Percentiles rank a stretch among this genome's conserved stretches.
These are phyloP conservation scores for Coemansia sp. DNA, from an alignment of 192 early-diverging fungal species.

Conservation along the genomic window DNA sequence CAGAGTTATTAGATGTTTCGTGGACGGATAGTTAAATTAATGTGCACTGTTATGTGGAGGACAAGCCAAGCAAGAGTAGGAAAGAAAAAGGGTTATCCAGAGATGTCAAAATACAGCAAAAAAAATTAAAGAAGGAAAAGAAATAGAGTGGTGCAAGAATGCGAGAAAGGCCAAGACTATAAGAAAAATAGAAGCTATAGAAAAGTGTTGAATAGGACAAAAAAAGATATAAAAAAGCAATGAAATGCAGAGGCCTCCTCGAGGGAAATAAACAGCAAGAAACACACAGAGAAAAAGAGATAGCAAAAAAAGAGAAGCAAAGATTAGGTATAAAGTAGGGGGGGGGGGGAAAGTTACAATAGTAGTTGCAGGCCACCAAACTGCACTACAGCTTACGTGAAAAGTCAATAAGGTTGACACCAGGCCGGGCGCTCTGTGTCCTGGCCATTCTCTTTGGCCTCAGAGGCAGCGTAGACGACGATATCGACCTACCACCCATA, in stretches of 20 bases:
- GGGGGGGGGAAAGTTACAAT: no score
- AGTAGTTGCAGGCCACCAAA: no score
- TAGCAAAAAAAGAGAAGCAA: not conserved
- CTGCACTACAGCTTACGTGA: constrained; percentile 2
- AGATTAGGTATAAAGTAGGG: not conserved
- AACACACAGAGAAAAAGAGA: not conserved
- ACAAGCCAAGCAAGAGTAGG: no score
- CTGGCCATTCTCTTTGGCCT: constrained; percentile 18
- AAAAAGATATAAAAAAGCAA: not conserved
- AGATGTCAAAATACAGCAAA: constrained; percentile 1
- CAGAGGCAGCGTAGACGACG: constrained; percentile 26
- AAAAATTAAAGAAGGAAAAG: not conserved
- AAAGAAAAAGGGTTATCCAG: not conserved
- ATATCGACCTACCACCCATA: constrained; percentile 4
- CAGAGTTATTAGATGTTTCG: no score
- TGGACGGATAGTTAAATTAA: no score
- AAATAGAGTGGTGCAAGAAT: no score
- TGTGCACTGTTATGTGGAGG: no score
- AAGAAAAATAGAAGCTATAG: not conserved
- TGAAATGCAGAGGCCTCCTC: no score
- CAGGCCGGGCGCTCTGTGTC: constrained; percentile 45
- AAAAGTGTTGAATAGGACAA: not conserved
- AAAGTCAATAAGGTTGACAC: constrained; percentile 42
- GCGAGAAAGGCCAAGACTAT: no score
- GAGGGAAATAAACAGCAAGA: not conserved